Percentiles rank a stretch among this genome's conserved stretches.
phyloP scores from a whole-genome alignment of 306 rosid species.

The Albizia julibrissin region DNA sequence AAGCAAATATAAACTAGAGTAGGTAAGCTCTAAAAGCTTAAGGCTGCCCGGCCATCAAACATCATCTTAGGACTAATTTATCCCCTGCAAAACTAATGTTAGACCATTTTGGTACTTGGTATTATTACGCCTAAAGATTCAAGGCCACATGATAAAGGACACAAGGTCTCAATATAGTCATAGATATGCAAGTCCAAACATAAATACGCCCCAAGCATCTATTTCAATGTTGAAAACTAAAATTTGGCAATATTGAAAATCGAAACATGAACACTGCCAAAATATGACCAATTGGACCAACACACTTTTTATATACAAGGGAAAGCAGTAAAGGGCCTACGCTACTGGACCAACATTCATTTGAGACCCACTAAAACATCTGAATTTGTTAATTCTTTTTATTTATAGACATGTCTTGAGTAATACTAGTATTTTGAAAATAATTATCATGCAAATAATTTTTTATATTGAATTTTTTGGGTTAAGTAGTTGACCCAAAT shows the following conservation, averaged over 20 bases:
- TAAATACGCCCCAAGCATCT: not conserved
- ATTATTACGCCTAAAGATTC: not conserved
- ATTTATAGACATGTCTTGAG: not conserved
- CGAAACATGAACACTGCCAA: not conserved
- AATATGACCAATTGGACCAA: not conserved
- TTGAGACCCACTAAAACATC: not conserved
- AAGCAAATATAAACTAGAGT: constrained; percentile 5
- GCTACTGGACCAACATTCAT: not conserved
- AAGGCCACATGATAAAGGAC: not conserved
- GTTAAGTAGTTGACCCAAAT: not conserved
- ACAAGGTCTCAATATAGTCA: not conserved
- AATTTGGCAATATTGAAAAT: not conserved
- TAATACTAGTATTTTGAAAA: not conserved
- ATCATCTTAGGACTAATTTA: constrained; percentile 13
- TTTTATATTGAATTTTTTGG: not conserved
- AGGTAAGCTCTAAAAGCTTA: not conserved
- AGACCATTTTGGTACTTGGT: not conserved
- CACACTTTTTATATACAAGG: not conserved
- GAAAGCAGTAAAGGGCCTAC: too few species aligned
- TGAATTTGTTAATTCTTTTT: not conserved
- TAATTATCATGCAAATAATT: not conserved
- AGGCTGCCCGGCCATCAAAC: constrained; percentile 15
- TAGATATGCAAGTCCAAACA: not conserved
- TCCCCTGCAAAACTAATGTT: not conserved
- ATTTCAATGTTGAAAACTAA: not conserved